These are phyloP conservation scores for Tolypocladium album DNA, from an alignment of 2,329 filamentous ascomycete species.

Conservation along the genomic window DNA sequence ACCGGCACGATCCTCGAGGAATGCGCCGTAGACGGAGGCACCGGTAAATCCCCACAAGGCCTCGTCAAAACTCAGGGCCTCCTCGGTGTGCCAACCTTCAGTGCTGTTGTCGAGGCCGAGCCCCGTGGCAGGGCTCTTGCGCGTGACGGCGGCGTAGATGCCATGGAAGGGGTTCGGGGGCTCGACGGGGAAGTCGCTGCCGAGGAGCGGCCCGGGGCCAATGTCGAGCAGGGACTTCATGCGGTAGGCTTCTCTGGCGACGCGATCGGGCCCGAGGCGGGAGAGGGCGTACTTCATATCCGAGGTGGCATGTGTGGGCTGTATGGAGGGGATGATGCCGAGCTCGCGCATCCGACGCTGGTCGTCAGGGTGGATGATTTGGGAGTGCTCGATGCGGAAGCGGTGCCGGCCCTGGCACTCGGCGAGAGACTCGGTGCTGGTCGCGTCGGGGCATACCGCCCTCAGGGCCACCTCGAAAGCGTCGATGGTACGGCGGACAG, in stretches of 20 bases:
- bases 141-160: constrained; percentile 56
- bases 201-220: constrained; percentile 43
- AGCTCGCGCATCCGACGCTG: constrained; percentile 46
- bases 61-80: constrained; percentile 46
- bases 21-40: constrained; percentile 47
- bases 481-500: constrained; percentile 54
- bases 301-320: constrained; percentile 62
- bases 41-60: constrained; percentile 53
- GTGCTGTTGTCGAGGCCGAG: constrained; percentile 33
- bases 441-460: constrained; percentile 34
- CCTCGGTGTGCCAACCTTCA: constrained; percentile 47
- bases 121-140: constrained; percentile 47
- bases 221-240: constrained; percentile 51
- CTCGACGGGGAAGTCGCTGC: constrained; percentile 64
- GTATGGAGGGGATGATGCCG: constrained; percentile 57
- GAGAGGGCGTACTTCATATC: constrained; percentile 57
- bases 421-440: constrained; percentile 29
- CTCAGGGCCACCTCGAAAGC: constrained; percentile 48
- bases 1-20: constrained; percentile 48
- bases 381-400: constrained; percentile 60
- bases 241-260: constrained; percentile 48
- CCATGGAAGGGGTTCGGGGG: constrained; percentile 57
- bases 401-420: constrained; percentile 43
- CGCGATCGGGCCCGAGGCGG: constrained; percentile 47
- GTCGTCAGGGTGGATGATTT: constrained; percentile 58